Percentiles rank a stretch among this genome's conserved stretches.
These are phyloP conservation scores for Globisporangium okanoganense DNA, from an alignment of 352 stramenopile genomes.

Conservation along the genomic window DNA sequence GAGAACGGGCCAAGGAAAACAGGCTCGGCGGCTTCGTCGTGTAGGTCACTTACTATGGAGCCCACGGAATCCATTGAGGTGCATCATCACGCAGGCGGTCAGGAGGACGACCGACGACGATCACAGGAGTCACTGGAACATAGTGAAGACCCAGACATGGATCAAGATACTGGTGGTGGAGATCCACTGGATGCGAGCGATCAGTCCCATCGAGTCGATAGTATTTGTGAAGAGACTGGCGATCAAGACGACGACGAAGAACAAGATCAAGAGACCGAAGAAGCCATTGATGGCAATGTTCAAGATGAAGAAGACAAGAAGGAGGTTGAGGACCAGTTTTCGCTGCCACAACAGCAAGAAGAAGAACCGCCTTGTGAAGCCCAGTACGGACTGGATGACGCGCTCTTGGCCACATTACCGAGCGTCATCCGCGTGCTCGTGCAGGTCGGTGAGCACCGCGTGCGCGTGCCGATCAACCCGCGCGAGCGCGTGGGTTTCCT, in stretches of 20 bases:
- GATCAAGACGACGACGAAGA: not conserved
- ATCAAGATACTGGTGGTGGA: not conserved
- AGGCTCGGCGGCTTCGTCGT: conserved; percentile 3
- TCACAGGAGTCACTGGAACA: not conserved
- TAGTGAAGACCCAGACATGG: not conserved
- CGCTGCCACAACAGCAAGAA: not conserved
- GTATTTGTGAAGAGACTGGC: not conserved
- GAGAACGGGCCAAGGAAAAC: not conserved
- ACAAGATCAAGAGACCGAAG: not conserved
- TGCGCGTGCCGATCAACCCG: conserved; percentile 56
- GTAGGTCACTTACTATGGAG: conserved; percentile 1
- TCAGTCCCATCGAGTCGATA: not conserved
- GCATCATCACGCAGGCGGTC: not conserved
- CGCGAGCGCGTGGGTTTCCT: conserved; percentile 38
- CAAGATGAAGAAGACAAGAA: not conserved
- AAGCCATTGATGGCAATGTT: not conserved
- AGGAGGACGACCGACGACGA: not conserved
- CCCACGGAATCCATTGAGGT: not conserved
- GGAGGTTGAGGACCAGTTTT: not conserved
- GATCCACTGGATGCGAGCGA: not conserved
- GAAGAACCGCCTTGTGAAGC: not conserved
- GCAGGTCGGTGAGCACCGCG: conserved; percentile 45
- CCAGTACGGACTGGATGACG: conserved; percentile 7
- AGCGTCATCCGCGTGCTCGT: conserved; percentile 45
- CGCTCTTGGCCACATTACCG: conserved; percentile 27